Base-by-base conservation (phyloP, 768 basidiomycete genomes). In the Russula earlei region DNA sequence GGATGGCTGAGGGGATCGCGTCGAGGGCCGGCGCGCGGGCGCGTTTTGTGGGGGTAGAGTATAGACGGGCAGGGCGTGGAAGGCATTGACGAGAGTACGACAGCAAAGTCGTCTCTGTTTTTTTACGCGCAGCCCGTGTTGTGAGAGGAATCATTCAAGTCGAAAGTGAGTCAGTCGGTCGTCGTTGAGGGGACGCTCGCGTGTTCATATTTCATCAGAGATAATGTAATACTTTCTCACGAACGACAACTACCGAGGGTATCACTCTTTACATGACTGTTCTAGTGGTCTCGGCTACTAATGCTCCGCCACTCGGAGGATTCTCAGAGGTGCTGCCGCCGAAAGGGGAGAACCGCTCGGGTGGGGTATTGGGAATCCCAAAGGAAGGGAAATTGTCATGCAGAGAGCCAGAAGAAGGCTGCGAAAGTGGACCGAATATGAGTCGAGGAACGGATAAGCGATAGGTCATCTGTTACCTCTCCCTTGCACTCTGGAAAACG, bases 401-500 rank as follows among this genome's bases (percentile, higher is more conserved):
- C 22, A 76, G 74, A 6, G 83, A 81, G 19, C 19, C 72, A 0
- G 75, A 73, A 41, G 65, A 53, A 27, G 54, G 24, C 76, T 77
- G 55, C 27, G 11, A 50, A 41, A 43, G 14, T 1, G 10, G 59
- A 65, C 44, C 65, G n/a, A 55, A 48, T 15, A 12, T 12, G 22
- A 24, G 8, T 25, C 25, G 24, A n/a, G n/a, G n/a, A n/a, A n/a
- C n/a, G n/a, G n/a, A n/a, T n/a, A n/a, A n/a, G n/a, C n/a, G n/a
- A n/a, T n/a, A n/a, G n/a, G 24, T 3, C n/a, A 44, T 56, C 20
- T 38, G 3, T 14, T 66, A 87, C 89, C 66, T 90, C 85, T 65
- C 92, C 90, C 68, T 86, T 84, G 68, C 98, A 97, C 65, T 96
- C 95, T 2, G 96, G 96, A 69, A 94, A 97, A 44, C 96, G 79